Base-by-base conservation (phyloP, 2,329 filamentous ascomycete species). In the Waltergamsia citrina region DNA sequence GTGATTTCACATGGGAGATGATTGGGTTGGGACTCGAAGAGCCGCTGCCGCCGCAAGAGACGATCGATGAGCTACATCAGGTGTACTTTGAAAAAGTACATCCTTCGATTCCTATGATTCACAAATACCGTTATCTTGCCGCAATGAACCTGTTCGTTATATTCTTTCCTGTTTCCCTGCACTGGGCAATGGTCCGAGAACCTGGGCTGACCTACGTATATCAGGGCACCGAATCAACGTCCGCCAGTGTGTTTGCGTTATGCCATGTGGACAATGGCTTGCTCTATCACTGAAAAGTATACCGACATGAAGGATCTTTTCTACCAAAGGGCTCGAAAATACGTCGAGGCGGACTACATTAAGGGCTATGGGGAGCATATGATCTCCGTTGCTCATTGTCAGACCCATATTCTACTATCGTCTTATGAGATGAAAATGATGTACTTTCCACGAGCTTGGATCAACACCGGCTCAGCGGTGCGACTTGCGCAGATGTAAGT, bases 401-500 rank as follows among this genome's bases (percentile, higher is more conserved):
- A 98, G 54, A 77, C 85, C 2, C 93, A 93, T 70, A 67, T 78
- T 18, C 63, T 96, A 15, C 68, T 93, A 31, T 75, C 79, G 6
- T 78, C 74, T 1, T 95, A 94, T 48, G 92, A 98, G 56, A 96
- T 95, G 66, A 94, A 90, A 60, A 83, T 85, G 71, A 94, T 96
- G 85, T 93, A 87, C 55, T 96, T 96, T 47, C 90, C 92, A 2
- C 70, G 92, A 43, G 92, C 92, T 1, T 96, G 92, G 92, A 77
- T 94, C 62, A 95, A 85, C 45, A 81, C 85, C 3, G 92, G 90
- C 16, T 71, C 84, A 40, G 82, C 82, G 5, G 75, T 81, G n/a
- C 74, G 90, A 33, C 59, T 96, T 35, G 75, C 76, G 33, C 81
- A 94, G 49, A 95, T 96, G 90, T 78, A 53, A 54, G 71, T n/a